These are phyloP conservation scores for Melocanna baccifera DNA, from an alignment of 176 grass and related monocot species.

Conservation along the genomic window DNA sequence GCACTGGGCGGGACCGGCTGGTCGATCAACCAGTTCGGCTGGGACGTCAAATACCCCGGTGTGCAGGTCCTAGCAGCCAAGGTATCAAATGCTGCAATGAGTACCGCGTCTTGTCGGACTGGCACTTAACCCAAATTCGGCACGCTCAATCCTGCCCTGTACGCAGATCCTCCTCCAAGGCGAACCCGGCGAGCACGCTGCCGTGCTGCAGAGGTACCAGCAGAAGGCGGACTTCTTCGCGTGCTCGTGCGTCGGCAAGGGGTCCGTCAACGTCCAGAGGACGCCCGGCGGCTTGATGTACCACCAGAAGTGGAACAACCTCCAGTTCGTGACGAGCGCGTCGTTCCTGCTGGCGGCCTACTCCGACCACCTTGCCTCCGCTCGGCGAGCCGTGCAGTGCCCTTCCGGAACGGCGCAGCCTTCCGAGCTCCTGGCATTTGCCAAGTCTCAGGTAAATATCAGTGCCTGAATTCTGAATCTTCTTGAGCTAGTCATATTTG, in stretches of 20 bases:
- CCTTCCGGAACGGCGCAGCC: constrained; percentile 20
- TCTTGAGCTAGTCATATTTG: not conserved
- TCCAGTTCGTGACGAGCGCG: constrained; percentile 80
- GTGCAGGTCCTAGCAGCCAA: constrained; percentile 71
- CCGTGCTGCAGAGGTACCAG: constrained; percentile 55
- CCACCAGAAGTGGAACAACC: constrained; percentile 79
- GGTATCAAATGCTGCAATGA: constrained; percentile 29
- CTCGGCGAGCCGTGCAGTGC: constrained; percentile 19
- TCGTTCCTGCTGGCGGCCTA: constrained; percentile 74
- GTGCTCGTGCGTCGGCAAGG: constrained; percentile 70
- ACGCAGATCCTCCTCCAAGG: constrained; percentile 56
- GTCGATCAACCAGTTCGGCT: constrained; percentile 64
- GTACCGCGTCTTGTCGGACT: not conserved
- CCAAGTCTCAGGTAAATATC: constrained; percentile 55
- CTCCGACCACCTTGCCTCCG: constrained; percentile 60
- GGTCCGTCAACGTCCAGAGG: constrained; percentile 39
- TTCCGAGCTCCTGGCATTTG: constrained; percentile 51
- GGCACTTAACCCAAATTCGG: not conserved
- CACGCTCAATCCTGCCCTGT: not conserved
- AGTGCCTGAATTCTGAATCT: not conserved
- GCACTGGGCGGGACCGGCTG: constrained; percentile 73
- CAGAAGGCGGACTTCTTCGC: constrained; percentile 76
- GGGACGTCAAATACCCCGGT: constrained; percentile 90
- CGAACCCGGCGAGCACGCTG: constrained; percentile 23
- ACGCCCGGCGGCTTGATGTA: constrained; percentile 72